Evolutionary conservation across 352 stramenopile species (phyloP).

Genomic region (Pythium periplocum): DNA sequence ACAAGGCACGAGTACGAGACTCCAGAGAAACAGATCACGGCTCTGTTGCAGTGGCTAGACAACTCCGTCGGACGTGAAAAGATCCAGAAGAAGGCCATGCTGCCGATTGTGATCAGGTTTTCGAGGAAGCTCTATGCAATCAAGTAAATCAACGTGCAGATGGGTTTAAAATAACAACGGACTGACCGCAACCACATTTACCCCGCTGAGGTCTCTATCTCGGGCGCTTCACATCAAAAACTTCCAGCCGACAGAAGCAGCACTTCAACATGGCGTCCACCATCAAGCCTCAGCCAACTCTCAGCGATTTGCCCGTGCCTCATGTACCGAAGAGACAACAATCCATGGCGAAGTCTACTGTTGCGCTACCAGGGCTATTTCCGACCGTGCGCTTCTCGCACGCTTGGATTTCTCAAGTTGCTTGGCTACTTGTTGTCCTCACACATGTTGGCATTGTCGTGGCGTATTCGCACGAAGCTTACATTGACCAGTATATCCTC

Average conservation of each 20-base stretch:
- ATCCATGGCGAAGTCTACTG: too few species aligned
- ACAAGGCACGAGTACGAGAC: conserved; percentile 65
- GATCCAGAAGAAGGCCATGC: conserved; percentile 53
- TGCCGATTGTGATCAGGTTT: conserved; percentile 71
- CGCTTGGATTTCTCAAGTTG: conserved; percentile 4
- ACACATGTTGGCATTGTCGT: conserved; percentile 14
- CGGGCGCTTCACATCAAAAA: too few species aligned
- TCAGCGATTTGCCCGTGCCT: too few species aligned
- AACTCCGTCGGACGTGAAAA: conserved; percentile 67
- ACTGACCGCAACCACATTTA: too few species aligned
- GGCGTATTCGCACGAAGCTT: conserved; percentile 17
- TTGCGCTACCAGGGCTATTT: too few species aligned
- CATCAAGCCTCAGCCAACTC: too few species aligned
- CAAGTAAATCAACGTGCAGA: conserved; percentile 4
- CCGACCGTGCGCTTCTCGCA: conserved; percentile 10
- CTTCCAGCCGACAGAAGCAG: too few species aligned
- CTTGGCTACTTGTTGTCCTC: conserved; percentile 12
- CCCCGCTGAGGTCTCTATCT: too few species aligned
- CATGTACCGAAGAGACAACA: too few species aligned
- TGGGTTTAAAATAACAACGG: too few species aligned
- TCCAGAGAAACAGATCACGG: conserved; percentile 62
- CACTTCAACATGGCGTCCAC: too few species aligned
- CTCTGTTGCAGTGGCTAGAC: conserved; percentile 71
- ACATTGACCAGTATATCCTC: conserved; percentile 19
- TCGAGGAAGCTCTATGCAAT: conserved; percentile 58